These are phyloP conservation scores for Dactylellina haptotyla DNA, from an alignment of 2,329 filamentous ascomycete species.

Conservation along the genomic window DNA sequence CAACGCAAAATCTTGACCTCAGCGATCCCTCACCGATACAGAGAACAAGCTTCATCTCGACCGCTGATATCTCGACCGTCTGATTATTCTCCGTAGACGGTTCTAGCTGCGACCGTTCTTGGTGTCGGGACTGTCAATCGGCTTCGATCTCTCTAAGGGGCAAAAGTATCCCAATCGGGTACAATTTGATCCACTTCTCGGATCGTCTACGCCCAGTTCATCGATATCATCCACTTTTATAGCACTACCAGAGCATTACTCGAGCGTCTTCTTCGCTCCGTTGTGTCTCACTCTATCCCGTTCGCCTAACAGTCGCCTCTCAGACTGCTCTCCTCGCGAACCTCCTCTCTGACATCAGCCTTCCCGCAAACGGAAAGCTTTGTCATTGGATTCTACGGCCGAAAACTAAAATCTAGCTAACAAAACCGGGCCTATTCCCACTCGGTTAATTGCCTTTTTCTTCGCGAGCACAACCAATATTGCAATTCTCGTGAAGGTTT, in stretches of 20 bases:
- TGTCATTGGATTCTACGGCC: not conserved
- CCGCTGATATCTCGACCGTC: not conserved
- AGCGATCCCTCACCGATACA: conserved; percentile 10
- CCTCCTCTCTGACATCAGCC: not conserved
- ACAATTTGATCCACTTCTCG: not conserved
- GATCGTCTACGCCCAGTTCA: conserved; percentile 2
- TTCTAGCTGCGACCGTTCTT: not conserved
- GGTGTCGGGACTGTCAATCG: not conserved
- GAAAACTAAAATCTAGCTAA: not conserved
- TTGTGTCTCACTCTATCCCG: conserved; percentile 12
- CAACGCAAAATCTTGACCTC: conserved; percentile 15
- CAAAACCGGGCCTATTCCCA: conserved; percentile 34
- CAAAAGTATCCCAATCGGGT: not conserved
- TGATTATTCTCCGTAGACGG: not conserved
- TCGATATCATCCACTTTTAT: not conserved
- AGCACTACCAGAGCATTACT: not conserved
- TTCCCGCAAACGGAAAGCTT: conserved; percentile 27
- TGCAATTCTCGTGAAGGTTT: conserved; percentile 44
- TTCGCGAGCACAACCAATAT: conserved; percentile 11
- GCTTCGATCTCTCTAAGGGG: not conserved
- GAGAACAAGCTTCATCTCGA: not conserved
- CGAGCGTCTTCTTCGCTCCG: not conserved
- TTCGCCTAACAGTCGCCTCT: conserved; percentile 29
- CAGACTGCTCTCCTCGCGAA: conserved; percentile 5
- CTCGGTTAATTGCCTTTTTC: conserved; percentile 27